Base-by-base conservation (phyloP, 2,329 filamentous ascomycete genomes). In the Grosmannia serpens region DNA sequence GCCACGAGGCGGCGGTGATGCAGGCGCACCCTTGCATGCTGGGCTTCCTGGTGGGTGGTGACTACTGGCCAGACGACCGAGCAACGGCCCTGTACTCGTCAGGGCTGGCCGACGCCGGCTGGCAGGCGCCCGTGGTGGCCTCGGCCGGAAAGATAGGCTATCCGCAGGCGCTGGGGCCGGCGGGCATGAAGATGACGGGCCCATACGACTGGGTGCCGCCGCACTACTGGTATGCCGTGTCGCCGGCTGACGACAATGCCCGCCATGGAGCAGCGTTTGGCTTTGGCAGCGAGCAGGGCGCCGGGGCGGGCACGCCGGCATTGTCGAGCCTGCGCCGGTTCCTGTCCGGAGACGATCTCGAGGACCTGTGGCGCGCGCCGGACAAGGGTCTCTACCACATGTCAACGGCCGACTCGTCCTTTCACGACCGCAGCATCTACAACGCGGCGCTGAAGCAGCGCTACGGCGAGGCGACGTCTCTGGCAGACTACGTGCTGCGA, bases 141-240 rank as follows among this genome's bases (percentile, higher is more conserved):
- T 82, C 82, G 0, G 83, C 82, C 0, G 75, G 76, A 2, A 79
- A 80, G 64, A 73, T 76, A 11, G 80, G 82, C 1, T 81, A 73
- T 57, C 77, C 82, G 0, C 62, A 73, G 10, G 66, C 72, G 1
- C 71, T 85, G 0, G 80, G 79, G 0, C 77, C 79, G 0, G 77
- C 78, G 0, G 83, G 83, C 0, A 79, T 86, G 77, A 85, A 84
- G 64, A 86, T 86, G 83, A 75, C 79, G 0, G 83, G 83, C 0
- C 83, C 83, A 0, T 86, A 86, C 62, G 83, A 85, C 64, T 86
- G 82, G 81, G 80, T 84, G 0, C 80, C 83, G 0, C 83, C 83
- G 0, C 83, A 79, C 62, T 86, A 86, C 68, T 86, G 82, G 82
- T 84, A 79, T 61, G 75, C 78, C 52, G 67, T 65, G 7, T 68